Percentiles rank a stretch among this genome's conserved stretches.
These are phyloP conservation scores for Spizellomyces sp. DNA, from an alignment of 192 early-diverging fungal genomes.

Conservation along the genomic window DNA sequence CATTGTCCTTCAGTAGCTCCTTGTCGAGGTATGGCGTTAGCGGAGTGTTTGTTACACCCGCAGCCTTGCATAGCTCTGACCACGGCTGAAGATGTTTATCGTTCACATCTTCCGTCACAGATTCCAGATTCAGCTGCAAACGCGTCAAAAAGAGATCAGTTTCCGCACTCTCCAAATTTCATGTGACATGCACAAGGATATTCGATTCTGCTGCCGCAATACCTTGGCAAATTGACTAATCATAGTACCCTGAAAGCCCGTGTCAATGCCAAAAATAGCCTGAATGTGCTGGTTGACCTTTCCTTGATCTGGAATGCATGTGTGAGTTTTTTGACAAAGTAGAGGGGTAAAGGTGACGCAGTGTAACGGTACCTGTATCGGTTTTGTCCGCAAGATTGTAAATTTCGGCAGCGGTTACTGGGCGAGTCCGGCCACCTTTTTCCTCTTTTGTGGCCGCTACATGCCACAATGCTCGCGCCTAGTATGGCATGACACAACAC, in stretches of 20 bases:
- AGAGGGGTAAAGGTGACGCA: too few species aligned
- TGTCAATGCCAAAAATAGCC: conserved; percentile 77
- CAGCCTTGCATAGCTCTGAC: conserved; percentile 78
- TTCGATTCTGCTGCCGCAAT: conserved; percentile 8
- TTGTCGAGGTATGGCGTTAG: conserved; percentile 92
- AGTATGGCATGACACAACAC: background rate
- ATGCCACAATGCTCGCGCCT: conserved; percentile 54
- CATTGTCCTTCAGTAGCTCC: conserved; percentile 86
- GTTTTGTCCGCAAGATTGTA: conserved; percentile 88
- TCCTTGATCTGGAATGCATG: conserved; percentile 65
- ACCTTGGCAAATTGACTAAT: conserved; percentile 82
- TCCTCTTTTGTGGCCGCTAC: conserved; percentile 51
- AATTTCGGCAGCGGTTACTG: conserved; percentile 47
- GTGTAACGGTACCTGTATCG: conserved; percentile 71
- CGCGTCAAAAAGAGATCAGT: background rate
- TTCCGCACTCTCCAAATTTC: background rate
- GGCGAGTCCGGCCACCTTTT: conserved; percentile 46
- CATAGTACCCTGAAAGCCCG: conserved; percentile 79
- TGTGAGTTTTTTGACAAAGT: too few species aligned
- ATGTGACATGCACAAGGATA: conserved; percentile 16
- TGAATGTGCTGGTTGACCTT: conserved; percentile 72
- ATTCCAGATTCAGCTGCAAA: conserved; percentile 74
- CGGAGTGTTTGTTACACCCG: conserved; percentile 76
- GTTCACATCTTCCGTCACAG: conserved; percentile 90
- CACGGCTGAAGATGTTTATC: conserved; percentile 93